phyloP scores from a whole-genome alignment of 768 basidiomycete genomes.

The Dendrothele bispora region DNA sequence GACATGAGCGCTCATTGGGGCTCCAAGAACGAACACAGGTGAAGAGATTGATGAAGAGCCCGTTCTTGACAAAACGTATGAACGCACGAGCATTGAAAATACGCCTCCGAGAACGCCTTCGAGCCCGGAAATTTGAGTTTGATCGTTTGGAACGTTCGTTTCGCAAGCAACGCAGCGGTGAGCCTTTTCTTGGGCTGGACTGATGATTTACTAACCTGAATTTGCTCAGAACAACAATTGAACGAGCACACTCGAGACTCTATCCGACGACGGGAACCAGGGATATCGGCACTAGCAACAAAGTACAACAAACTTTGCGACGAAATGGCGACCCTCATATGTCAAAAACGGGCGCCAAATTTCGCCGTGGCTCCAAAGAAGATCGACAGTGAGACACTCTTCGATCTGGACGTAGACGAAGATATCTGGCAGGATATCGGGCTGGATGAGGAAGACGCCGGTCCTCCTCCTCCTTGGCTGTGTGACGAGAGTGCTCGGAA shows the following conservation, averaged over 20 bases:
- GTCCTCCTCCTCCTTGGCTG: conserved; percentile 16
- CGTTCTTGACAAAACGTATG: conserved; percentile 5
- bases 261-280: conserved; percentile 13
- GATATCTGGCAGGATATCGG: conserved; percentile 29
- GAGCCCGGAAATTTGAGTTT: conserved; percentile 18
- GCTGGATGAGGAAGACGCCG: conserved; percentile 18
- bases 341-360: conserved; percentile 13
- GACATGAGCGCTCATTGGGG: neutral
- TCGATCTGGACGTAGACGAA: conserved; percentile 26
- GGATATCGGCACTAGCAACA: conserved; percentile 12
- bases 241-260: conserved; percentile 12
- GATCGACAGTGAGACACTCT: conserved; percentile 19
- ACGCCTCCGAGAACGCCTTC: conserved; percentile 14
- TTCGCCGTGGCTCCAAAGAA: conserved; percentile 13
- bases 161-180: conserved; percentile 13
- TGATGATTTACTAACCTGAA: no score
- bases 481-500: conserved; percentile 12
- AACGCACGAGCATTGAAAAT: conserved; percentile 20
- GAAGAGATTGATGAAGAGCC: conserved; percentile 8
- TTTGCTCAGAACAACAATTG: conserved; percentile 18
- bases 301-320: conserved; percentile 21
- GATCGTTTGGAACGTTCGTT: no score
- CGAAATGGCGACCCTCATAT: conserved; percentile 15
- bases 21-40: neutral
- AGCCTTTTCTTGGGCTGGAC: no score